Conservation (phyloP, 352 stramenopile genomes). For the Hyaloperonospora brassicae region DNA sequence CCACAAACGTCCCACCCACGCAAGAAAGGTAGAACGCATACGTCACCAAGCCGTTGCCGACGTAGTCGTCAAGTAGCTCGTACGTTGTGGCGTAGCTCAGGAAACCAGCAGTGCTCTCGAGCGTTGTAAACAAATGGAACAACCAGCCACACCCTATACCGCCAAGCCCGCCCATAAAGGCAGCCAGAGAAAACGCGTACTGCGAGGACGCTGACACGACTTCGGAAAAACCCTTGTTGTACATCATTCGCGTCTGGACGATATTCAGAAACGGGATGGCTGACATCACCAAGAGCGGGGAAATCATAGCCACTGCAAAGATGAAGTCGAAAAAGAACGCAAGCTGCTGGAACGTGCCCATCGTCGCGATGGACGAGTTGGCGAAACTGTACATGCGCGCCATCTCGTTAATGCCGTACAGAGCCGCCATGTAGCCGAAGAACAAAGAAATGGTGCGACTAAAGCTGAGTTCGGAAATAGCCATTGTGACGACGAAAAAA, state of each 20-base stretch:
- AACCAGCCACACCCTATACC: conserved; percentile 68
- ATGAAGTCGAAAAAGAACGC: conserved; percentile 85
- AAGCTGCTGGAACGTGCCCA: conserved; percentile 69
- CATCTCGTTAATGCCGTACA: conserved; percentile 84
- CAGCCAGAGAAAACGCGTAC: conserved; percentile 76
- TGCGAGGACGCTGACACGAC: conserved; percentile 80
- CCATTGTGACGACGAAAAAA: conserved; percentile 45
- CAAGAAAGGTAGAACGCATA: conserved; percentile 63
- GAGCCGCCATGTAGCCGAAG: conserved; percentile 64
- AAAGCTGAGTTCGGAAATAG: conserved; percentile 30
- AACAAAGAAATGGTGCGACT: conserved; percentile 52
- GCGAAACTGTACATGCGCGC: conserved; percentile 77
- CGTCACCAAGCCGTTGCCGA: conserved; percentile 51
- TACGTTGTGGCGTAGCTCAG: conserved; percentile 76
- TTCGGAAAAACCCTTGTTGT: conserved; percentile 85
- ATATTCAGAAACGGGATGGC: conserved; percentile 82
- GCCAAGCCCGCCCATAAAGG: conserved; percentile 66
- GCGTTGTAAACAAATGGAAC: conserved; percentile 66
- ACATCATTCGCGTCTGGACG: conserved; percentile 87
- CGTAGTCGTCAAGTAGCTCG: conserved; percentile 46
- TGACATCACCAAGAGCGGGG: conserved; percentile 72
- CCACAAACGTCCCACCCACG: conserved; percentile 43
- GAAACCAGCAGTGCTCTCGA: conserved; percentile 71
- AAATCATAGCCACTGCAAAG: conserved; percentile 63
- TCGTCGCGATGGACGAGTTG: conserved; percentile 47